phyloP scores from a whole-genome alignment of 2,329 filamentous ascomycete species.

The Exophiala calicioides region DNA sequence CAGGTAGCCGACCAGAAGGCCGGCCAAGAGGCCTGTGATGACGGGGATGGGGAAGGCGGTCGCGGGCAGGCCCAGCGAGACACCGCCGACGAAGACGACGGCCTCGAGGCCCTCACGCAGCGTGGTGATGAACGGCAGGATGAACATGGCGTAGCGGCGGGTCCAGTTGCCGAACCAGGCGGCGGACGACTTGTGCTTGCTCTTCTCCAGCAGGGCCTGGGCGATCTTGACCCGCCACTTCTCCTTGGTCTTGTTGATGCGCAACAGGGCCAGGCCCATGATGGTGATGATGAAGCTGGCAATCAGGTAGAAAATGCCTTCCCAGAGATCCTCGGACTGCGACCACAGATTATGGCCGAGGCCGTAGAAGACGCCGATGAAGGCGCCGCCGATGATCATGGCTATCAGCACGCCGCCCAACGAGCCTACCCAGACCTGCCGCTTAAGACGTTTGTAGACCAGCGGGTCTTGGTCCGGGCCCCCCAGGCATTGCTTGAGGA shows the following conservation, averaged over 20 bases:
- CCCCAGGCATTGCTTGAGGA: constrained; percentile 77
- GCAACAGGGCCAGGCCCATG: constrained; percentile 77
- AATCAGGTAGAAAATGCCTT: constrained; percentile 74
- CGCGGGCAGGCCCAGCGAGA: constrained; percentile 74
- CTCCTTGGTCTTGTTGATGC: constrained; percentile 78
- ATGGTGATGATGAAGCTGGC: constrained; percentile 78
- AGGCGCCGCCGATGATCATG: constrained; percentile 63
- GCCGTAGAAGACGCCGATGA: constrained; percentile 74
- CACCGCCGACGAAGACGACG: constrained; percentile 81
- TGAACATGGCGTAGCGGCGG: constrained; percentile 83
- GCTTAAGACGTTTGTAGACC: constrained; percentile 67
- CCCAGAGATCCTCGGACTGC: constrained; percentile 72
- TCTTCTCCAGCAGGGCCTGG: constrained; percentile 62
- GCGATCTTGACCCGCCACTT: constrained; percentile 84
- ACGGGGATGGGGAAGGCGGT: constrained; percentile 76
- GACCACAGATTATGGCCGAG: constrained; percentile 68
- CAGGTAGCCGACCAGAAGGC: constrained; percentile 66
- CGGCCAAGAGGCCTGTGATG: constrained; percentile 70
- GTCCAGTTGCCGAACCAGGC: constrained; percentile 52
- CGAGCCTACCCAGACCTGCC: constrained; percentile 73
- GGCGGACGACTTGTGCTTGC: constrained; percentile 41
- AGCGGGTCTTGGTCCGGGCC: constrained; percentile 58
- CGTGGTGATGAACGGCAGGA: constrained; percentile 82
- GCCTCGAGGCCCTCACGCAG: constrained; percentile 82
- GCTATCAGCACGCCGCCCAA: constrained; percentile 63